Base-by-base conservation (phyloP, 2,329 filamentous ascomycete genomes). In the Neopestalotiopsis rosae region DNA sequence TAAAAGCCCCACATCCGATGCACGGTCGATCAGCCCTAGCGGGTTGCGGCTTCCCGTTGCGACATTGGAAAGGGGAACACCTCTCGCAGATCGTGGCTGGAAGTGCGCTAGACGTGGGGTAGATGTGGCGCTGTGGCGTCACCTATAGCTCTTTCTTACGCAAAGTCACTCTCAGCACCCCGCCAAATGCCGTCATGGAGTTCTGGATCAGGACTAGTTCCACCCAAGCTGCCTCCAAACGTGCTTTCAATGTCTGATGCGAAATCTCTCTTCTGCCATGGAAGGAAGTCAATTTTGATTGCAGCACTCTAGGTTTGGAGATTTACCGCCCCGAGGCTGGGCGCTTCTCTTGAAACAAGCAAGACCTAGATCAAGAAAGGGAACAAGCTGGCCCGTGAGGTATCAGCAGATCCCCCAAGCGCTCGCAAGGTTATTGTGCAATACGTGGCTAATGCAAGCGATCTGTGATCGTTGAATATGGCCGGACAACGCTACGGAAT, bases 11-110 rank as follows among this genome's bases (percentile, higher is more conserved):
- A 40, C 62, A 7, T 10, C 10, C 30, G 42, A 65, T 65, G 62
- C 42, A 65, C 42, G 40, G 62, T 52, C 17, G 62, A 65, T 65
- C 62, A 65, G 42, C 62, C 62, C 42, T 56, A 65, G 62, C 38
- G 20, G n/a, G n/a, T 24, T 49, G 40, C 62, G 42, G n/a, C 62
- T 49, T 49, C 62, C 42, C 62, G 62, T 52, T 17, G 20, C 38
- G 10, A 32, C 38, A 24, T 10, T 17, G 28, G 42, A 65, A 52
- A 52, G 45, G 45, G 45, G 45, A 52, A 52, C 45, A 52, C 14
- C 14, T 52, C 20, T 52, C 17, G 45, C 45, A 30, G 38, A 56
- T 45, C 28, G 42, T 56, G 38, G 59, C 59, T 62, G 34, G n/a
- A 34, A 14, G 7, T 5, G 9, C 24, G 14, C 34, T 38, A 62